Conservation (phyloP, 1,139 yeast species). For the Kurtzmaniella natalensis region DNA sequence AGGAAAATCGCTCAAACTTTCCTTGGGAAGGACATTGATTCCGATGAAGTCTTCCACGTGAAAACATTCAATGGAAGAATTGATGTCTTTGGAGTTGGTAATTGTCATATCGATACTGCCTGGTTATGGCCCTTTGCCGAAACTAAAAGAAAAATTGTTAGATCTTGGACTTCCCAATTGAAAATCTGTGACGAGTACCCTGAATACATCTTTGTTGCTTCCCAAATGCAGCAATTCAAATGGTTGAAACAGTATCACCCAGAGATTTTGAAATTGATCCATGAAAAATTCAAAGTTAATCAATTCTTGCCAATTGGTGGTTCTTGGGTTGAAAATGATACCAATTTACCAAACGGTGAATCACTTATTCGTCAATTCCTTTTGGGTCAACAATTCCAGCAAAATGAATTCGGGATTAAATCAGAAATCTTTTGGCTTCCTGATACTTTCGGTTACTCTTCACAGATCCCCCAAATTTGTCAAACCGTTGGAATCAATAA, state of each 20-base stretch:
- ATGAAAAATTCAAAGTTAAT: conserved; percentile 63
- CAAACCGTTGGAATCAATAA: conserved; percentile 77
- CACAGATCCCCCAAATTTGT: conserved; percentile 92
- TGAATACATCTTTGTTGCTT: conserved; percentile 89
- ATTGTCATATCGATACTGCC: conserved; percentile 96
- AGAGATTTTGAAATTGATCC: conserved; percentile 58
- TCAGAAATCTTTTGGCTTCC: conserved; percentile 89
- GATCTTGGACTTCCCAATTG: conserved; percentile 94
- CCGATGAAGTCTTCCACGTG: conserved; percentile 53
- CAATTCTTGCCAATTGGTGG: conserved; percentile 92
- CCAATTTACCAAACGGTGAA: conserved; percentile 91
- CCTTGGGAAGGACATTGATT: conserved; percentile 62
- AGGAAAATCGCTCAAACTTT: conserved; percentile 61
- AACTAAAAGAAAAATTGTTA: conserved; percentile 82
- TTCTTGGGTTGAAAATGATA: conserved; percentile 96
- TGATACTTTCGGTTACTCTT: conserved; percentile 94
- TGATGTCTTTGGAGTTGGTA: conserved; percentile 79
- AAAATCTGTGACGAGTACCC: conserved; percentile 83
- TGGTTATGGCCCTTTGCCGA: conserved; percentile 99
- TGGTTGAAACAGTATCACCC: conserved; percentile 90
- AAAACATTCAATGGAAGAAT: conserved; percentile 20
- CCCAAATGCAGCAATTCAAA: conserved; percentile 92
- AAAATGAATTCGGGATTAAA: conserved; percentile 70
- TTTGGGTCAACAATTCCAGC: conserved; percentile 82
- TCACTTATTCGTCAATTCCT: conserved; percentile 83